Evolutionary conservation across 208 protist species (phyloP).

Genomic region (Angomonas desouzai): DNA sequence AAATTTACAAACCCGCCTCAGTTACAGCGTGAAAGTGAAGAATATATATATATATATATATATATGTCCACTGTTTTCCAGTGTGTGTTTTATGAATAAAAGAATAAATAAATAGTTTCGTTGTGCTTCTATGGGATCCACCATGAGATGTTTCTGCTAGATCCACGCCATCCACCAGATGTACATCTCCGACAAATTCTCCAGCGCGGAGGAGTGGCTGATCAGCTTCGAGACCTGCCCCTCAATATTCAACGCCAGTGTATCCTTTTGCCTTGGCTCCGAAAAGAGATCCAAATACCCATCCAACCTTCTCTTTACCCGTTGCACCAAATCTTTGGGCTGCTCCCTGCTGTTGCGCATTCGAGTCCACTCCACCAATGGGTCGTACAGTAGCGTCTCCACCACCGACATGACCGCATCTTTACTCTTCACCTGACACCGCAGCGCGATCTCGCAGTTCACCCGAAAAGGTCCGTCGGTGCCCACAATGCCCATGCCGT

Average conservation of each 20-base stretch:
- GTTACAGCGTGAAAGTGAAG: no score
- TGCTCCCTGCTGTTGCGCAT: constrained; percentile 17
- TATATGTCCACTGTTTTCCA: no score
- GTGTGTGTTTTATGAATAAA: neutral
- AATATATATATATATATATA: no score
- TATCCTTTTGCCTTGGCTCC: constrained; percentile 46
- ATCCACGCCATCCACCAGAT: constrained; percentile 96
- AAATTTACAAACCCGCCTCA: no score
- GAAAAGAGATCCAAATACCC: constrained; percentile 82
- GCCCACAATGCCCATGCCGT: constrained; percentile 93
- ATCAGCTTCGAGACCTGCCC: constrained; percentile 94
- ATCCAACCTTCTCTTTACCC: constrained; percentile 71
- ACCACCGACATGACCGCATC: constrained; percentile 94
- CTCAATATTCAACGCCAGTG: constrained; percentile 81
- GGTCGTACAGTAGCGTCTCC: constrained; percentile 95
- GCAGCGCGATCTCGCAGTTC: constrained; percentile 83
- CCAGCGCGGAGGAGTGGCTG: constrained; percentile 80
- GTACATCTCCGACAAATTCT: constrained; percentile 94
- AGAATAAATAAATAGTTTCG: neutral
- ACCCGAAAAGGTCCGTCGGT: constrained; percentile 89
- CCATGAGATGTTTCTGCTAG: constrained; percentile 22
- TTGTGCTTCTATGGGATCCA: neutral
- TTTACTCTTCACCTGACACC: constrained; percentile 87
- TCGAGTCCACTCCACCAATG: constrained; percentile 91
- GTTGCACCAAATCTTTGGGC: constrained; percentile 47